These are phyloP conservation scores for Lentinula detonsa DNA, from an alignment of 768 basidiomycete species.

Conservation along the genomic window DNA sequence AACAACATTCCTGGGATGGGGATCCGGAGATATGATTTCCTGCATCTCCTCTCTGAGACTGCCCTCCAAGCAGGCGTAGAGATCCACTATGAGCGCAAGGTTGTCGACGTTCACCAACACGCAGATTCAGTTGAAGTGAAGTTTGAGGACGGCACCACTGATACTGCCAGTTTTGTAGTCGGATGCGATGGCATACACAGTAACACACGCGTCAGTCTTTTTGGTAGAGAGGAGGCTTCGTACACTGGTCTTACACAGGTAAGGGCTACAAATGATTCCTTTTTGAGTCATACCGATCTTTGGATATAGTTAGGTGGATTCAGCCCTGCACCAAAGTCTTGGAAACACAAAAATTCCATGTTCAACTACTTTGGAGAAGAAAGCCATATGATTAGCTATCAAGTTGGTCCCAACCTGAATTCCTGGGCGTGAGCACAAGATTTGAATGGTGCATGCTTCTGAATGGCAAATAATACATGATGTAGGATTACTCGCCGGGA, in stretches of 20 bases:
- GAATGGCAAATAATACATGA: not conserved
- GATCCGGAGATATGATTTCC: conserved; percentile 23
- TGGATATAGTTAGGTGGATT: conserved; percentile 26
- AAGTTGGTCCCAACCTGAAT: conserved; percentile 20
- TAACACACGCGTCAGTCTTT: conserved; percentile 27
- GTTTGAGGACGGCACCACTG: conserved; percentile 28
- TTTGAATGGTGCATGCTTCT: no score
- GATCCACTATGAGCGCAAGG: conserved; percentile 26
- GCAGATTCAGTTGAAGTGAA: conserved; percentile 22
- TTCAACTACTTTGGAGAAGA: conserved; percentile 30
- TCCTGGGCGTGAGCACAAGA: conserved; percentile 30
- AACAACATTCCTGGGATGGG: conserved; percentile 12
- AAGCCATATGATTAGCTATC: conserved; percentile 30
- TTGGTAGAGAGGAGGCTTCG: conserved; percentile 27
- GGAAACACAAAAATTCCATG: conserved; percentile 15
- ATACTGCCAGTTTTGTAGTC: conserved; percentile 31
- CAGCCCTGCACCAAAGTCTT: conserved; percentile 17
- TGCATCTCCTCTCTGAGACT: conserved; percentile 21
- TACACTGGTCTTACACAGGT: conserved; percentile 36
- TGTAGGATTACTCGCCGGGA: conserved; percentile 29
- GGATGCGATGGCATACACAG: conserved; percentile 42
- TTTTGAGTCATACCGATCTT: not conserved
- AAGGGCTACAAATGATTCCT: not conserved
- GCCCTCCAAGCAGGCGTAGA: conserved; percentile 24
- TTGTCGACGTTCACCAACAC: conserved; percentile 24